Evolutionary conservation across 495 filamentous ascomycete species (phyloP).

Genomic region (Xylaria curta): DNA sequence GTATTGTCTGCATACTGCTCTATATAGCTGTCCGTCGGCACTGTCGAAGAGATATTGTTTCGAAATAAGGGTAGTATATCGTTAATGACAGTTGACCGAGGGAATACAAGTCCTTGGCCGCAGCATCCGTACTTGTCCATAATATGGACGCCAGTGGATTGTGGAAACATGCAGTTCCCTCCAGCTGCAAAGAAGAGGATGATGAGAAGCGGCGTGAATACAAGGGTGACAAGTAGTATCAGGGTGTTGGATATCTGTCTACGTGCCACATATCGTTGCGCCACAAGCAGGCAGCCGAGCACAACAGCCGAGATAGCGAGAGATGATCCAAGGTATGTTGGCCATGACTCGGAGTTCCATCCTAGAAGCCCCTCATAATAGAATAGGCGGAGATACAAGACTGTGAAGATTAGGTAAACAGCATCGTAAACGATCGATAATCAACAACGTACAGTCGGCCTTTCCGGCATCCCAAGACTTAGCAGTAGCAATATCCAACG

Average conservation of each 20-base stretch:
- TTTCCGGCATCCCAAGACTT: slow-evolving; percentile 32
- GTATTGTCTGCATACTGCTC: slow-evolving; percentile 33
- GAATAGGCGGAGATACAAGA: slow-evolving; percentile 63
- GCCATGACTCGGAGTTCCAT: slow-evolving; percentile 62
- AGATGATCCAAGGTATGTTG: slow-evolving; percentile 47
- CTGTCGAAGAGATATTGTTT: slow-evolving; percentile 30
- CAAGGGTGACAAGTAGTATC: slow-evolving; percentile 28
- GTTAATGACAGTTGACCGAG: slow-evolving; percentile 24
- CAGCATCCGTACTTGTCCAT: slow-evolving; percentile 58
- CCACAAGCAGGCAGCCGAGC: slow-evolving; percentile 17
- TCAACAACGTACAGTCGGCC: slow-evolving; percentile 26
- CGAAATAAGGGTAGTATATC: slow-evolving; percentile 31
- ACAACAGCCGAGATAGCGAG: slow-evolving; percentile 29
- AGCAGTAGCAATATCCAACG: slow-evolving; percentile 42
- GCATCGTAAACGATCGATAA: background rate
- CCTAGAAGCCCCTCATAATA: slow-evolving; percentile 62
- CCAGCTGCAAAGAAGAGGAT: slow-evolving; percentile 48
- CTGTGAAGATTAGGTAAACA: slow-evolving; percentile 7
- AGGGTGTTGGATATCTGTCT: slow-evolving; percentile 24
- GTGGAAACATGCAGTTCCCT: slow-evolving; percentile 33
- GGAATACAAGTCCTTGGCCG: slow-evolving; percentile 40
- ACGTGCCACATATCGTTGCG: slow-evolving; percentile 24
- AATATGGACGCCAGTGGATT: slow-evolving; percentile 46
- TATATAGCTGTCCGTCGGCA: slow-evolving; percentile 37
- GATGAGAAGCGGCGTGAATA: slow-evolving; percentile 39